Conservation (phyloP, 2,329 filamentous ascomycete genomes). For the Colletotrichum phormii region DNA sequence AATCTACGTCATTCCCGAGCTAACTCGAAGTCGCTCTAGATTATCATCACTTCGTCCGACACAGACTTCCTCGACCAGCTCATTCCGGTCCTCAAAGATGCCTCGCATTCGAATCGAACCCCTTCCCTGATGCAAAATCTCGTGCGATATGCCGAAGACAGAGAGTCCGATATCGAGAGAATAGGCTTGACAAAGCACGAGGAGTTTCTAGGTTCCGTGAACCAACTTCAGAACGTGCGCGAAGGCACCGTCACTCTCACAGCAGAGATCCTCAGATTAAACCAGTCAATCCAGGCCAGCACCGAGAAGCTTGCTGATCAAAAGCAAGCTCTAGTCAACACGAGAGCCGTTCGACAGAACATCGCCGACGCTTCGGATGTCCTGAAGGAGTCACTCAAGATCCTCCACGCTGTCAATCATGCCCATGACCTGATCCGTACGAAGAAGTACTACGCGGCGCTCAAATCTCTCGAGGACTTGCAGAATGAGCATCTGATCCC, state of each 20-base stretch:
- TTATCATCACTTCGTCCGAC: constrained; percentile 91
- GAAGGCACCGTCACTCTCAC: constrained; percentile 92
- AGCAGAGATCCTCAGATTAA: constrained; percentile 89
- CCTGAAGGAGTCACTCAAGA: constrained; percentile 90
- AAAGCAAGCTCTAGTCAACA: constrained; percentile 94
- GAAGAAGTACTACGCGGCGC: constrained; percentile 94
- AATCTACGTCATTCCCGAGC: background rate
- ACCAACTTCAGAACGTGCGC: constrained; percentile 90
- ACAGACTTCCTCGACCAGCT: constrained; percentile 95
- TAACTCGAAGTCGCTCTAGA: constrained; percentile 62
- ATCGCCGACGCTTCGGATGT: constrained; percentile 93
- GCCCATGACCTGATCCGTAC: constrained; percentile 91
- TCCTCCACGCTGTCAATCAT: constrained; percentile 91
- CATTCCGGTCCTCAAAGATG: constrained; percentile 94
- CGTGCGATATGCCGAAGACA: constrained; percentile 83
- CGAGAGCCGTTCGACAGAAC: constrained; percentile 90
- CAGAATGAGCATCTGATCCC: constrained; percentile 91
- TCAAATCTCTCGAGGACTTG: constrained; percentile 93
- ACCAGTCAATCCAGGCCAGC: constrained; percentile 93
- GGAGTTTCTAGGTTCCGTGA: constrained; percentile 93
- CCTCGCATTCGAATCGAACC: constrained; percentile 79
- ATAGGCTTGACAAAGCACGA: constrained; percentile 97
- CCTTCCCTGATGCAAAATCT: constrained; percentile 81
- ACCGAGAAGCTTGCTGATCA: constrained; percentile 95
- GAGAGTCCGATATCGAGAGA: constrained; percentile 90